Conservation (phyloP, 345 rosid genomes). For the Lepidium aucheri region DNA sequence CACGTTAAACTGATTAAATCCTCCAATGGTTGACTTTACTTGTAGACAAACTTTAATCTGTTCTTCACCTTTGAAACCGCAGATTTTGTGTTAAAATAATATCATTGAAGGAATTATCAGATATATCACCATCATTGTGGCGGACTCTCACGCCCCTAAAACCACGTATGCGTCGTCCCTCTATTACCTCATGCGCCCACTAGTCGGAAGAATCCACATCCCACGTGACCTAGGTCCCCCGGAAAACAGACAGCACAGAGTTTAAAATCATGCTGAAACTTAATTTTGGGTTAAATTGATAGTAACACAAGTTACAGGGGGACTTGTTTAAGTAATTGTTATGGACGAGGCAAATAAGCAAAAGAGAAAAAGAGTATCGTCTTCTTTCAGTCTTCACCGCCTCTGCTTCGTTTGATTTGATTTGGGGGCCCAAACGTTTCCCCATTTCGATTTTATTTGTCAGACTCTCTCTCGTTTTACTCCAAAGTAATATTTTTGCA, state of each 20-base stretch:
- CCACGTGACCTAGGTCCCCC: not conserved
- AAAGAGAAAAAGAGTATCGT: not conserved
- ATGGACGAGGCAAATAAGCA: not conserved
- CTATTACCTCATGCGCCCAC: not conserved
- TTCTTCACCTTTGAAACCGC: not conserved
- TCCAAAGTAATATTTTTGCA: not conserved
- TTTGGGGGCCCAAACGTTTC: not conserved
- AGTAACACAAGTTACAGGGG: not conserved
- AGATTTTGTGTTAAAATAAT: too few relatives aligned
- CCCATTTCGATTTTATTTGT: too few relatives aligned
- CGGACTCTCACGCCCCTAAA: not conserved
- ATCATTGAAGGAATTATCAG: too few relatives aligned
- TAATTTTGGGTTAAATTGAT: not conserved
- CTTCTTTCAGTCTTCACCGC: not conserved
- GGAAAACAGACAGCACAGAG: not conserved
- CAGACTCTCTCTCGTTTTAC: too few relatives aligned
- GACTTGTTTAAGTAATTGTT: not conserved
- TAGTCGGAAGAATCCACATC: not conserved
- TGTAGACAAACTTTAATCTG: too few relatives aligned
- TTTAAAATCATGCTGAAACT: not conserved
- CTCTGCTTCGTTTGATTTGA: not conserved
- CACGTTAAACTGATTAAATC: not conserved
- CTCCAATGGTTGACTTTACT: too few relatives aligned
- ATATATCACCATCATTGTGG: not conserved
- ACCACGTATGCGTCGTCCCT: not conserved